Evolutionary conservation across 768 basidiomycete genomes (phyloP), one percentile per base, ranked within the genome.

Genomic region (Pisolithus sp.): DNA sequence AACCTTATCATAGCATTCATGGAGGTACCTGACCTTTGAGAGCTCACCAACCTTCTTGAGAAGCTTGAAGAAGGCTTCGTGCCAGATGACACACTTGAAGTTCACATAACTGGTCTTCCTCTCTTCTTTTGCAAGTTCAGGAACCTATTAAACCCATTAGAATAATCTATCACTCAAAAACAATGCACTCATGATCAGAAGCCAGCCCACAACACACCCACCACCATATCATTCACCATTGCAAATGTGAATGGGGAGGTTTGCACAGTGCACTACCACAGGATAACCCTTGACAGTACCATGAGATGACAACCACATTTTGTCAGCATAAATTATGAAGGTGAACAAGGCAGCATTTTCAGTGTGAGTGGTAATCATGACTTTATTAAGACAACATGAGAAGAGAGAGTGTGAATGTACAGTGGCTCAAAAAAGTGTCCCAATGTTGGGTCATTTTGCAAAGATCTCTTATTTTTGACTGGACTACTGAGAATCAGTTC

Each of bases 271-370:
- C 1, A 60, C 67, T 39, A 31, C 57, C 3, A 73, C 66, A 0
- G 69, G 73, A 49, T 74, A 70, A 0, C 63, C 73, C 51, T 72
- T 71, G 30, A 58, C 61, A 0, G 67, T 70, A 0, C 72, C 70
- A 51, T 70, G 71, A 2, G 67, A 63, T 7, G 70, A 73, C 0
- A 75, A 58, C 6, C 64, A 56, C 0, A 67, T 68, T 44, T 74
- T 74, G 56, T 74, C 71, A 10, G 72, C 69, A 62, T 73, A 76
- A 0, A 75, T 40, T 23, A 73, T 68, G 17, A 70, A 59, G 7
- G 53, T 53, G 13, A 71, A 57, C 0, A 69, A 67, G 13, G 62
- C 60, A 0, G 57, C 66, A 20, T 55, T 37, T 31, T 37, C 28
- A 0, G 12, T 5, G 4, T 12, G 10, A 12, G 31, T 40, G 39